Evolutionary conservation across 257 asterid species (phyloP), one percentile per base, ranked within the genome.

Genomic region (Solanum chilense): DNA sequence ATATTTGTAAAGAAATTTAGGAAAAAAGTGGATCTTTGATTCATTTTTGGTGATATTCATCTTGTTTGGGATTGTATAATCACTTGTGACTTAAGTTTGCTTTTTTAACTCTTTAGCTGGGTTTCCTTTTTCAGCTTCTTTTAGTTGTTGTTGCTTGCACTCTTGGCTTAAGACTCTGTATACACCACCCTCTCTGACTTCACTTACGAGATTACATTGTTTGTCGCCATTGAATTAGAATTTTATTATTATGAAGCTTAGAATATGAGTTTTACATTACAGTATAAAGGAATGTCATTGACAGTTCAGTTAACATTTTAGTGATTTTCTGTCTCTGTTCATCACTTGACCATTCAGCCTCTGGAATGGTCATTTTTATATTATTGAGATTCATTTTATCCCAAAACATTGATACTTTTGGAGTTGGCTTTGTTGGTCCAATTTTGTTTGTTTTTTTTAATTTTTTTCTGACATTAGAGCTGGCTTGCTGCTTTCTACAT

Each of bases 1-100:
- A 45, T 78, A 77, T 84, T 49, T 90, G 90, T 87, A 84, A 75
- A 90, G 83, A 86, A 83, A 33, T 20, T 20, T 83, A 69, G 80
- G 86, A 27, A 14, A 68, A 56, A 52, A 42, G 9, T 78, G 88
- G 81, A 29, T 87, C 35, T 52, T 77, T 16, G 85, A 39, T 81
- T 35, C n/a, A 87, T 84, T 60, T 25, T 33, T 88, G 89, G 68
- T 86, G 90, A 56, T 77, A 25, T 84, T 82, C 82, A 64, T 86
- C 89, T 76, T 86, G 85, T 73, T 86, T 87, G 84, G 74, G 66
- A 83, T 83, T 88, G 81, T 77, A 25, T 49, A 88, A 56, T 88
- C 81, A 52, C 84, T 86, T 66, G 1, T 25, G 45, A 73, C 42
- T 68, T 45, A 82, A 87, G 25, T 29, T 47, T 81, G 45, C 84